phyloP scores from a whole-genome alignment of 495 filamentous ascomycete genomes.

The Zalerion maritima region DNA sequence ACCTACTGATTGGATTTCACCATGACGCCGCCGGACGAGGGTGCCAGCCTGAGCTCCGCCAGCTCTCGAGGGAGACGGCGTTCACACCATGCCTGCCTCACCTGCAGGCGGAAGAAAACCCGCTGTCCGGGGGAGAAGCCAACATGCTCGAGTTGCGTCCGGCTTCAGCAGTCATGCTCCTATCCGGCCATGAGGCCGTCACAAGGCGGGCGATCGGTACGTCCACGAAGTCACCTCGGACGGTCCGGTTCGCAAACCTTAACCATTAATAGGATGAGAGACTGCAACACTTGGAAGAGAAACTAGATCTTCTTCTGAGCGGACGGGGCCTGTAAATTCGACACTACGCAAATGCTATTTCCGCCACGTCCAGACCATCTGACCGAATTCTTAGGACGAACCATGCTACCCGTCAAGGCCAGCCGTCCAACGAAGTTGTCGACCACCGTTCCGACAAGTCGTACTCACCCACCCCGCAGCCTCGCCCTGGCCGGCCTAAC shows the following conservation, averaged over 20 bases:
- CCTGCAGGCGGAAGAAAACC: conserved; percentile 33
- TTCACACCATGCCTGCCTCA: conserved; percentile 32
- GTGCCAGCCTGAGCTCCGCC: conserved; percentile 21
- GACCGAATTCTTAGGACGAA: conserved; percentile 5
- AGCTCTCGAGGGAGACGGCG: conserved; percentile 26
- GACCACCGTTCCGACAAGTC: conserved; percentile 4
- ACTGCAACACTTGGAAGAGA: conserved; percentile 31
- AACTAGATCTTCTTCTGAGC: conserved; percentile 29
- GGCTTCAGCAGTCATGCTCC: conserved; percentile 28
- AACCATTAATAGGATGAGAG: conserved; percentile 24
- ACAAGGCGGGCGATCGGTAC: conserved; percentile 23
- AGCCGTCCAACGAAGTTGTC: conserved; percentile 7
- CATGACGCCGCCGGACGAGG: conserved; percentile 5
- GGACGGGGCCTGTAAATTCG: conserved; percentile 18
- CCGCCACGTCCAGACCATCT: conserved; percentile 1
- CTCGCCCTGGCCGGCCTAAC: conserved; percentile 11
- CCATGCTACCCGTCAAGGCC: conserved; percentile 11
- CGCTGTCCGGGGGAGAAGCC: conserved; percentile 34
- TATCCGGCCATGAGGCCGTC: conserved; percentile 20
- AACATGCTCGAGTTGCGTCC: conserved; percentile 29
- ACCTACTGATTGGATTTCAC: too few relatives aligned
- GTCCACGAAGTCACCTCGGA: too few relatives aligned
- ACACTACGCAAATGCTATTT: not conserved
- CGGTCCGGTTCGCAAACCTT: conserved; percentile 6
- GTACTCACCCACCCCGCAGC: conserved; percentile 6